These are phyloP conservation scores for Suaeda aralocaspica DNA, from an alignment of 148 eudicot species.

Conservation along the genomic window DNA sequence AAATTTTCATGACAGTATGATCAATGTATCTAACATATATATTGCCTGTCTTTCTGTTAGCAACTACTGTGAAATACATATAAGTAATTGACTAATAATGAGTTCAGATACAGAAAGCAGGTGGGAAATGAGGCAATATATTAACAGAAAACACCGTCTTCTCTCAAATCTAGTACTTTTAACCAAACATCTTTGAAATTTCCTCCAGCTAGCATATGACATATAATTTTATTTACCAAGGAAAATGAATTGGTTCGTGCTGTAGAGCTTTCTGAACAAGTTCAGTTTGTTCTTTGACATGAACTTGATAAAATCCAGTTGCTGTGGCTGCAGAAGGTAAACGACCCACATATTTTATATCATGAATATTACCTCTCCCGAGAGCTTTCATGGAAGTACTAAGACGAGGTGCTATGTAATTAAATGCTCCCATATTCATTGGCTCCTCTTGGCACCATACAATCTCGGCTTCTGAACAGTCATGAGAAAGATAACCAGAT, in stretches of 20 bases:
- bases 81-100: too few relatives aligned
- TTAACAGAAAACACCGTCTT: too few relatives aligned
- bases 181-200: not conserved
- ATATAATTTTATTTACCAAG: not conserved
- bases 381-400: slow-evolving; percentile 60
- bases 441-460: slow-evolving; percentile 98
- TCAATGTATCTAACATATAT: too few relatives aligned
- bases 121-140: too few relatives aligned
- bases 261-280: slow-evolving; percentile 62
- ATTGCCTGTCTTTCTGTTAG: too few relatives aligned
- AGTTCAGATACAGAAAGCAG: too few relatives aligned
- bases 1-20: too few relatives aligned
- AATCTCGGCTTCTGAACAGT: slow-evolving; percentile 69
- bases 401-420: slow-evolving; percentile 61
- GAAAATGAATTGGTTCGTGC: slow-evolving; percentile 41
- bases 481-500: not conserved
- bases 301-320: slow-evolving; percentile 63
- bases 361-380: slow-evolving; percentile 48
- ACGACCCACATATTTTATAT: slow-evolving; percentile 70
- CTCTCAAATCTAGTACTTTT: not conserved
- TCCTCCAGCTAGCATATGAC: not conserved
- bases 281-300: slow-evolving; percentile 59
- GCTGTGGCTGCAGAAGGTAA: slow-evolving; percentile 83
- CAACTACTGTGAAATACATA: too few relatives aligned
- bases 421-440: slow-evolving; percentile 92